Conservation (phyloP, 179 eudicot species). For the Spinacia oleracea region DNA sequence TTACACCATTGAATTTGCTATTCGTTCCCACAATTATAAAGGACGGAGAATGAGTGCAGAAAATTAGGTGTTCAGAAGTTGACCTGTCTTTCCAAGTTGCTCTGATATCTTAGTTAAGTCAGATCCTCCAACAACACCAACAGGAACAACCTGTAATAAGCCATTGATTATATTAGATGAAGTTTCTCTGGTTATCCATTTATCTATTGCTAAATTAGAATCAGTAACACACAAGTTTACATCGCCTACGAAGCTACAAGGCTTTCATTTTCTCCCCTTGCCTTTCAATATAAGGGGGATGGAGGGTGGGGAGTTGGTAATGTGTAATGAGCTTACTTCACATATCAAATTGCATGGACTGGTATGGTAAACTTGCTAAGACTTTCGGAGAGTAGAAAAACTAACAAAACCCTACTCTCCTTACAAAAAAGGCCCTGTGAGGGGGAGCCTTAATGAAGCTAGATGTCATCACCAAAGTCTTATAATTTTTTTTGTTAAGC, state of each 20-base stretch:
- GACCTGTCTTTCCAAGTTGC: conserved; percentile 93
- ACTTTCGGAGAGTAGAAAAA: background rate
- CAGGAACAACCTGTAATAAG: conserved; percentile 65
- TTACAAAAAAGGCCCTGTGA: background rate
- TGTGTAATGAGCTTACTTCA: background rate
- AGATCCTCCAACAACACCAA: conserved; percentile 98
- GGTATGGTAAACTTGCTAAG: background rate
- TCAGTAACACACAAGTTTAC: background rate
- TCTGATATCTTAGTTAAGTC: conserved; percentile 93
- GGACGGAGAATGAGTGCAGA: background rate
- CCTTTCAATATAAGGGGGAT: background rate
- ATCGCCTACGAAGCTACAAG: background rate
- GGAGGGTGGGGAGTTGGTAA: background rate
- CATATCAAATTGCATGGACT: background rate
- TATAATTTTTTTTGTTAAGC: too few relatives aligned
- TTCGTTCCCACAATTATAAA: background rate
- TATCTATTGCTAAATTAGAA: background rate
- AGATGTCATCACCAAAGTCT: background rate
- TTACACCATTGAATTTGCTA: background rate
- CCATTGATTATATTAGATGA: conserved; percentile 13
- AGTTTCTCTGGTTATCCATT: background rate
- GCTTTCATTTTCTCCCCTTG: background rate
- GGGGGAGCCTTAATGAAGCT: background rate
- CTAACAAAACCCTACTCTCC: background rate
- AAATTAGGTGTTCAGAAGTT: conserved; percentile 7